Evolutionary conservation across 2,329 filamentous ascomycete species (phyloP), one percentile per base, ranked within the genome.

Genomic region (Xylariomycetidae sp.): DNA sequence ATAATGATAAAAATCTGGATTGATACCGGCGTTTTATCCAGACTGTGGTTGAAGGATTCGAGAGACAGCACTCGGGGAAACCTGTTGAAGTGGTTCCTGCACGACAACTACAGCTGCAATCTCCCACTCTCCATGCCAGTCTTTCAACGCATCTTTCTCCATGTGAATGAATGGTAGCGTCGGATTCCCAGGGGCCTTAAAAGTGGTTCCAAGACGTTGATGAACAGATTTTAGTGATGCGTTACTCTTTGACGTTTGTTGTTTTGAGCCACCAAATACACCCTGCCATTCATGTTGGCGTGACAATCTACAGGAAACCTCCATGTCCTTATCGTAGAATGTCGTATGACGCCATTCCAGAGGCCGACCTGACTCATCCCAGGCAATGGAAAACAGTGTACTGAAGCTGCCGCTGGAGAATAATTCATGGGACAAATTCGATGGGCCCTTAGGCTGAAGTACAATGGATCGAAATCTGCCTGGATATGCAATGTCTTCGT

Each of bases 51-150:
- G n/a, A n/a, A n/a, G n/a, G n/a, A n/a, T n/a, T n/a, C n/a, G n/a
- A n/a, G n/a, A n/a, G n/a, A n/a, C n/a, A n/a, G n/a, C n/a, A n/a
- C n/a, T n/a, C n/a, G n/a, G n/a, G n/a, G n/a, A n/a, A n/a, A 5
- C 29, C 3, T 23, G 16, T 20, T 17, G 16, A 5, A 13, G 35
- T 4, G 16, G 8, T 15, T 41, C 40, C 17, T 30, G 23, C 15
- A 45, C 44, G 6, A 42, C 27, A 7, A 49, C 9, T 3, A 40
- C 31, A 10, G 42, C 35, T 11, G 38, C 20, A 3, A 46, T 12
- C 16, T 40, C 39, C 2, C 27, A 28, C 5, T 13, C 14, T 2
- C 29, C 38, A 22, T 37, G 37, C 8, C 27, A 17, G 27, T 45
- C 35, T 4, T 26, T 16, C 3, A 43, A 6, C 6, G 17, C 16